A percentile compares a stretch with the other conserved stretches of the same genome.
phyloP scores from a whole-genome alignment of 495 filamentous ascomycete species.

The Staphylotrichum tortipilum region DNA sequence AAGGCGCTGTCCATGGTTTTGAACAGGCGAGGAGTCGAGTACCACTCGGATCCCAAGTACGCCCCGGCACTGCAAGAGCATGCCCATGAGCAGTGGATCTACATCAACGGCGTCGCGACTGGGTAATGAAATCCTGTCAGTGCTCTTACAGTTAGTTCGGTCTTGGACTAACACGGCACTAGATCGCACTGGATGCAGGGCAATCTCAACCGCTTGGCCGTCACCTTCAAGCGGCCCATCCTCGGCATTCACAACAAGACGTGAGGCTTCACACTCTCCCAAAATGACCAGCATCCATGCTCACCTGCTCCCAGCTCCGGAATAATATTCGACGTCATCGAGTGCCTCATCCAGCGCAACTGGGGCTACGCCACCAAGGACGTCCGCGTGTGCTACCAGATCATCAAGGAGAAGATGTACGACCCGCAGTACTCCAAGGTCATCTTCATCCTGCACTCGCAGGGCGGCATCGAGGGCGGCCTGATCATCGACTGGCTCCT shows the following conservation, averaged over 20 bases:
- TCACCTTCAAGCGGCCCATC: conserved; percentile 66
- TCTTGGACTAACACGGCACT: too few species aligned
- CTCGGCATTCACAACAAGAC: conserved; percentile 80
- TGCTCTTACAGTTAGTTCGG: too few species aligned
- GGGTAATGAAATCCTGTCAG: too few species aligned
- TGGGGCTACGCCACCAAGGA: conserved; percentile 65
- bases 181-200: conserved; percentile 53
- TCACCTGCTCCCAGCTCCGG: conserved; percentile 33
- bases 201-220: conserved; percentile 62
- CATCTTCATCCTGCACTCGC: conserved; percentile 70
- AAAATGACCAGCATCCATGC: background rate
- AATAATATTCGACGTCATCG: conserved; percentile 63
- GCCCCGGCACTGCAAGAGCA: conserved; percentile 34
- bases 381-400: conserved; percentile 48
- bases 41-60: conserved; percentile 35
- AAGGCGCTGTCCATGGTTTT: conserved; percentile 40
- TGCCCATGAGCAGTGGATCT: conserved; percentile 62
- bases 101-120: conserved; percentile 60
- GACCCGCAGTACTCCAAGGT: conserved; percentile 57
- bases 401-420: conserved; percentile 51
- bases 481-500: conserved; percentile 73
- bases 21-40: conserved; percentile 38
- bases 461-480: conserved; percentile 70
- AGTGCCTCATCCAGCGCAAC: conserved; percentile 70
- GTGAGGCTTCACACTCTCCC: conserved; percentile 19